A percentile compares a stretch with the other conserved stretches of the same genome.
These are phyloP conservation scores for Paracamarosporium sp. DNA, from an alignment of 2,329 filamentous ascomycete genomes.

Conservation along the genomic window DNA sequence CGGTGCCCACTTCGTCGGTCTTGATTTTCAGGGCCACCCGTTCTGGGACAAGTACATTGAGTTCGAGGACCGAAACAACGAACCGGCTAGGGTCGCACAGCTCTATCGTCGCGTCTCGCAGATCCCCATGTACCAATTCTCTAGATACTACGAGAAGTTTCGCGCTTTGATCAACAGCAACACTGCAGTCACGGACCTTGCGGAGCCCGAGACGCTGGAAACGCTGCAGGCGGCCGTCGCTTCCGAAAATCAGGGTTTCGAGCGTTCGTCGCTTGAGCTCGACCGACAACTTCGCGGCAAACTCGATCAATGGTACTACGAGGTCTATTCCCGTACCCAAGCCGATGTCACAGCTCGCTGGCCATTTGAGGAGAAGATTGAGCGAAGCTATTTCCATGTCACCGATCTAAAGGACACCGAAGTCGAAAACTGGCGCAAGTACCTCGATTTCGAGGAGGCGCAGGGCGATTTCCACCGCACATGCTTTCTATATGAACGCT, in stretches of 20 bases:
- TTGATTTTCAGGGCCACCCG: slow-evolving; percentile 92
- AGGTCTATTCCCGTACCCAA: slow-evolving; percentile 81
- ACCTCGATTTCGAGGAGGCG: slow-evolving; percentile 91
- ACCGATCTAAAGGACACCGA: slow-evolving; percentile 88
- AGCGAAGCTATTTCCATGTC: slow-evolving; percentile 95
- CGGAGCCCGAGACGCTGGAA: slow-evolving; percentile 70
- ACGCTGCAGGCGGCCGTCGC: slow-evolving; percentile 77
- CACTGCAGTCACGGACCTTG: slow-evolving; percentile 76
- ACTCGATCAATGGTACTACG: slow-evolving; percentile 80
- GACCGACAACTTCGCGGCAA: slow-evolving; percentile 83
- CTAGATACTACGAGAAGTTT: slow-evolving; percentile 92
- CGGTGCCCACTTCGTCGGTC: slow-evolving; percentile 80
- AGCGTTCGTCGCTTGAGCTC: slow-evolving; percentile 75
- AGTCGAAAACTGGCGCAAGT: slow-evolving; percentile 90
- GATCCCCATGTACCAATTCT: slow-evolving; percentile 95
- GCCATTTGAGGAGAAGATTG: slow-evolving; percentile 94
- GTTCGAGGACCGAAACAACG: slow-evolving; percentile 81
- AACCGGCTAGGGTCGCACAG: slow-evolving; percentile 71
- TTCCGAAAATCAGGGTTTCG: slow-evolving; percentile 59
- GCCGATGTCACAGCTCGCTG: slow-evolving; percentile 90
- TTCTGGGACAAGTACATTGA: slow-evolving; percentile 99
- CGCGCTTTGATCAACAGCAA: slow-evolving; percentile 71
- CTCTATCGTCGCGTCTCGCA: slow-evolving; percentile 83
- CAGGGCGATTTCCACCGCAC: slow-evolving; percentile 79
- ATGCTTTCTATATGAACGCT: slow-evolving; percentile 90